Evolutionary conservation across 2,329 filamentous ascomycete genomes (phyloP).

Genomic region (Penicillium glabrum): DNA sequence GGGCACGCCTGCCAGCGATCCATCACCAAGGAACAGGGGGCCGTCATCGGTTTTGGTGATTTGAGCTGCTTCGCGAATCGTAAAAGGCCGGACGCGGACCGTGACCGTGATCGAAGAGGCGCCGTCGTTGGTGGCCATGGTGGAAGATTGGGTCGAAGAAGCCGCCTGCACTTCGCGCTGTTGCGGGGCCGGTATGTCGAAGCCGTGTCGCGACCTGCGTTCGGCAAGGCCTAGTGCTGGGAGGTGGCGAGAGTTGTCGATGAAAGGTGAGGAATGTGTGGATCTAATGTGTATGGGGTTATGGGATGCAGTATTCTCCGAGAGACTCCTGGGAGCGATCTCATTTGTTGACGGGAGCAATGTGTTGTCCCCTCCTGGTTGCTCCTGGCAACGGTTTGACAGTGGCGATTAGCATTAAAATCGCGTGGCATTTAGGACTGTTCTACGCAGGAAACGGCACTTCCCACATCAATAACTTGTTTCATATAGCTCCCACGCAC

Average conservation of each 20-base stretch:
- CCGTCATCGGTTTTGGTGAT: slow-evolving; percentile 74
- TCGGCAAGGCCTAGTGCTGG: slow-evolving; percentile 19
- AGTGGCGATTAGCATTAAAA: slow-evolving; percentile 16
- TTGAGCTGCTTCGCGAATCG: slow-evolving; percentile 92
- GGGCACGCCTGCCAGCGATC: slow-evolving; percentile 83
- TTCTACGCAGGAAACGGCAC: not conserved
- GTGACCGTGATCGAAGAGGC: slow-evolving; percentile 53
- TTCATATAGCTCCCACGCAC: slow-evolving; percentile 4
- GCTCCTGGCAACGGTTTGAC: slow-evolving; percentile 31
- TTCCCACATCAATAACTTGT: not conserved
- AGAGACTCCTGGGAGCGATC: slow-evolving; percentile 20
- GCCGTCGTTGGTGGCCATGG: slow-evolving; percentile 45
- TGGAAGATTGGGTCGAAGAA: slow-evolving; percentile 13
- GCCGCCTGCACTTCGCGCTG: slow-evolving; percentile 21
- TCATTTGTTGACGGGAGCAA: slow-evolving; percentile 29
- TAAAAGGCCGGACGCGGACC: slow-evolving; percentile 66
- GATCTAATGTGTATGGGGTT: slow-evolving; percentile 29
- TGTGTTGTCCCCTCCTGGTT: slow-evolving; percentile 31
- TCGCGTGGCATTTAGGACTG: slow-evolving; percentile 4
- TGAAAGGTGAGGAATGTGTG: slow-evolving; percentile 27
- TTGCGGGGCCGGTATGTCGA: slow-evolving; percentile 23
- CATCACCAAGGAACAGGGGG: slow-evolving; percentile 92
- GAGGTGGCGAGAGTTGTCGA: slow-evolving; percentile 16
- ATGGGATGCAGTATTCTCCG: slow-evolving; percentile 28
- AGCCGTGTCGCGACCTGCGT: slow-evolving; percentile 17